Evolutionary conservation across 257 asterid genomes (phyloP).

Genomic region (Forsythia viridissima): DNA sequence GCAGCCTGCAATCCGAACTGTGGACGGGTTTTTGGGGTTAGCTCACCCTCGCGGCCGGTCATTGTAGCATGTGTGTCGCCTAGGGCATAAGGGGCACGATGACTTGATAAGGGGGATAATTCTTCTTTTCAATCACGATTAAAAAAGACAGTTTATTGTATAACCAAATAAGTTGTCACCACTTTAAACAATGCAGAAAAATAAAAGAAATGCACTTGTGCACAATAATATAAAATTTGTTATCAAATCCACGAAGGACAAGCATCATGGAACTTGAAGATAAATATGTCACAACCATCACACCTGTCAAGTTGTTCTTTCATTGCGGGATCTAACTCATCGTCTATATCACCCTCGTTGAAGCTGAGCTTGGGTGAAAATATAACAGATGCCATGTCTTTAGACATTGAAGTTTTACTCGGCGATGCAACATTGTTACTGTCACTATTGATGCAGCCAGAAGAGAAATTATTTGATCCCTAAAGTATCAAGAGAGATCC

Average conservation of each 20-base stretch:
- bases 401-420: conserved; percentile 26
- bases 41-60: no score
- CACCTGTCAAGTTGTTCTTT: conserved; percentile 90
- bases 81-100: no score
- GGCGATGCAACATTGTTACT: conserved; percentile 26
- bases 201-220: not conserved
- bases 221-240: not conserved
- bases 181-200: not conserved
- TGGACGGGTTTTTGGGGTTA: no score
- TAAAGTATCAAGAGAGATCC: conserved; percentile 11
- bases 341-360: conserved; percentile 68
- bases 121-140: not conserved
- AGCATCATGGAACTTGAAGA: conserved; percentile 19
- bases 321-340: conserved; percentile 84
- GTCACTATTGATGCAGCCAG: conserved; percentile 25
- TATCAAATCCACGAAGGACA: not conserved
- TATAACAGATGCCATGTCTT: conserved; percentile 27
- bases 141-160: not conserved
- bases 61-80: no score
- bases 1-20: no score
- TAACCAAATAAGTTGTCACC: no score
- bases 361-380: conserved; percentile 38
- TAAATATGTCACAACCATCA: conserved; percentile 20
- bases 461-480: conserved; percentile 30
- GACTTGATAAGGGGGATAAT: not conserved